Base-by-base conservation (phyloP, 805 yeast genomes). In the Monosporozyma aerobia region DNA sequence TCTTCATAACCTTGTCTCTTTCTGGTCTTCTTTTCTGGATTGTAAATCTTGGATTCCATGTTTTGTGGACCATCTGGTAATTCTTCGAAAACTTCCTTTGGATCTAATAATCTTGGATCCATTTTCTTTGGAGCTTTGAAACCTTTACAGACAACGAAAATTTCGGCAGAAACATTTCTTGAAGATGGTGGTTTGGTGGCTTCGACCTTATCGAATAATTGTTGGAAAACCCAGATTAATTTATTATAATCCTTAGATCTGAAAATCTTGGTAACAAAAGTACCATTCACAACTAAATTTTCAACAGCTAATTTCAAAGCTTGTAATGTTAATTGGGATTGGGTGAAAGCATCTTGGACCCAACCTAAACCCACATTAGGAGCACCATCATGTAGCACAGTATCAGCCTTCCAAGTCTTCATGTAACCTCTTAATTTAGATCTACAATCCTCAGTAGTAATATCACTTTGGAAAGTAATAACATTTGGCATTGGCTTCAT, bases 281-380 rank as follows among this genome's bases (percentile, higher is more conserved):
- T 88, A 60, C 99, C 99, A 50, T 96, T 96, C 11, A 87, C 86
- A 32, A 79, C 76, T 63, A 94, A 76, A 70, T 94, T 90, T 71
- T 94, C 99, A 13, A 85, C 96, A 0, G 99, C 99, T 55, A 94
- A 76, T 68, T 85, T 89, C 63, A 94, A 76, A 33, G 98, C 96
- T 73, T 90, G 96, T 59, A 94, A 75, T 32, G 96, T 95, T 61
- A 94, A 81, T 66, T 92, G 98, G 29, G 97, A 89, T 73, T 94
- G 99, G 1, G 98, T 89, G 73, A 88, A 94, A 1, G 99, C 99
- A 81, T 94, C 99, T 71, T 94, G 99, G 22, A 87, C 94, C 99
- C 99, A 94, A n/a, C 96, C 96, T 65, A 94, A 78, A 84, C 99
- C 99, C 62, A 94, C 98, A 65, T 94, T 94, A 32, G 99, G 99